A percentile compares a stretch with the other conserved stretches of the same genome.
Conservation (phyloP, 306 rosid genomes). For the Trichosanthes truncata region DNA sequence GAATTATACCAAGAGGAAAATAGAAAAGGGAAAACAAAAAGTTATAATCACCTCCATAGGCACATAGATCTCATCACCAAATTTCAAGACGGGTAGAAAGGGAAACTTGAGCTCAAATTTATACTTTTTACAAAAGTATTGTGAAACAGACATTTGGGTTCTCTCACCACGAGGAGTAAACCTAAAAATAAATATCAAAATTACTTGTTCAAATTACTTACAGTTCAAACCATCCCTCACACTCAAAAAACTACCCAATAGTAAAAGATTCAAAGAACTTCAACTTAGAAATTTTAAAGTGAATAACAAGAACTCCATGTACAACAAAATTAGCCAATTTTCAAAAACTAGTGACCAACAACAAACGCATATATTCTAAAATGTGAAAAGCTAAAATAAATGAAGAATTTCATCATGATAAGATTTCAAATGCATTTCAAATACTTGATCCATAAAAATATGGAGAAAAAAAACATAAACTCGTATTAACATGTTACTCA, state of each 20-base stretch:
- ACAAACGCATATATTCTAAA: neutral
- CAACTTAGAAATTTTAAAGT: neutral
- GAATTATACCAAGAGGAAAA: neutral
- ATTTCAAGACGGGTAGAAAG: slow-evolving; percentile 54
- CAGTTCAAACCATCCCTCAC: neutral
- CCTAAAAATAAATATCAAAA: slow-evolving; percentile 22
- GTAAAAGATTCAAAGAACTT: neutral
- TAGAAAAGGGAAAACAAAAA: neutral
- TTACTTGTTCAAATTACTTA: neutral
- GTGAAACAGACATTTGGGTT: slow-evolving; percentile 15
- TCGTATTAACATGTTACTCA: slow-evolving; percentile 35
- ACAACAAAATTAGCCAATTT: neutral
- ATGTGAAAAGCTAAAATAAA: neutral
- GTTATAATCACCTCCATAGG: slow-evolving; percentile 57
- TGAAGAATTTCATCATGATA: neutral
- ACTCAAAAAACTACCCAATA: neutral
- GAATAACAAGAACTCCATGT: neutral
- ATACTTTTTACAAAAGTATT: too few species aligned
- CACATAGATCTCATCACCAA: slow-evolving; percentile 45
- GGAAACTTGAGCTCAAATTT: slow-evolving; percentile 13
- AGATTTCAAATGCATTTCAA: neutral
- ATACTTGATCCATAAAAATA: neutral
- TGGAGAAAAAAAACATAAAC: neutral
- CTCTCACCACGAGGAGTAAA: slow-evolving; percentile 33
- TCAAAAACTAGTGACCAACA: neutral